A percentile compares a stretch with the other conserved stretches of the same genome.
Evolutionary conservation across 2,329 filamentous ascomycete genomes (phyloP).

Genomic region (Trichoderma simmonsii): DNA sequence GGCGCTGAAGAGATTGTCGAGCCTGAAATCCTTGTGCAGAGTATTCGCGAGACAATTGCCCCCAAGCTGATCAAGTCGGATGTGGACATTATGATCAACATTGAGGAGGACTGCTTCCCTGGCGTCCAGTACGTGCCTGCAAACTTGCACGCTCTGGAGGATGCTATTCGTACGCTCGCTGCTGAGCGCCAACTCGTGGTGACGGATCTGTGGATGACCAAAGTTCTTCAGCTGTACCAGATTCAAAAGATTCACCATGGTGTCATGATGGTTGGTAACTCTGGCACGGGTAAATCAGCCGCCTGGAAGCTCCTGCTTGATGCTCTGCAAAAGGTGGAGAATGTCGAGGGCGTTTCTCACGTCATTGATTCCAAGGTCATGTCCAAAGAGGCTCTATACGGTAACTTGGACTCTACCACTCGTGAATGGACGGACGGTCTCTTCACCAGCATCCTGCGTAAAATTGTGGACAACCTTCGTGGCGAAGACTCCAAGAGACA

Average conservation of each 20-base stretch:
- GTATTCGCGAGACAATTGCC: slow-evolving; percentile 95
- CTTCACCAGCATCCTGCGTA: slow-evolving; percentile 95
- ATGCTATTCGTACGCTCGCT: slow-evolving; percentile 78
- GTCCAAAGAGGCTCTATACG: slow-evolving; percentile 97
- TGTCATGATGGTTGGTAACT: slow-evolving; percentile 99
- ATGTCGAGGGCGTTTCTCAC: slow-evolving; percentile 89
- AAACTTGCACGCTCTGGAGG: slow-evolving; percentile 73
- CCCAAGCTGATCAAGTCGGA: slow-evolving; percentile 93
- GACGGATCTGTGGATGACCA: slow-evolving; percentile 95
- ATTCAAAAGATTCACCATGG: slow-evolving; percentile 97
- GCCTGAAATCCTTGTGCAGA: slow-evolving; percentile 97
- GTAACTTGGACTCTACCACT: slow-evolving; percentile 92
- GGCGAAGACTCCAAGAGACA: slow-evolving; percentile 95
- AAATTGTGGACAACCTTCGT: slow-evolving; percentile 97
- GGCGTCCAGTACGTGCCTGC: slow-evolving; percentile 91
- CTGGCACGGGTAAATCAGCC: slow-evolving; percentile 93
- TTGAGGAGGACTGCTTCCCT: slow-evolving; percentile 85
- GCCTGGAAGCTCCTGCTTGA: slow-evolving; percentile 92
- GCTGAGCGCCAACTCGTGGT: slow-evolving; percentile 82
- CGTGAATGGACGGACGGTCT: slow-evolving; percentile 98
- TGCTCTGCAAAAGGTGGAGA: slow-evolving; percentile 86
- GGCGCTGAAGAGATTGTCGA: slow-evolving; percentile 74
- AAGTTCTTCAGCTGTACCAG: slow-evolving; percentile 93
- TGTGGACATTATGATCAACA: slow-evolving; percentile 79
- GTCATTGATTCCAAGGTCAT: slow-evolving; percentile 99